Evolutionary conservation across 768 basidiomycete genomes (phyloP).

Genomic region (Chalciporus chontae): DNA sequence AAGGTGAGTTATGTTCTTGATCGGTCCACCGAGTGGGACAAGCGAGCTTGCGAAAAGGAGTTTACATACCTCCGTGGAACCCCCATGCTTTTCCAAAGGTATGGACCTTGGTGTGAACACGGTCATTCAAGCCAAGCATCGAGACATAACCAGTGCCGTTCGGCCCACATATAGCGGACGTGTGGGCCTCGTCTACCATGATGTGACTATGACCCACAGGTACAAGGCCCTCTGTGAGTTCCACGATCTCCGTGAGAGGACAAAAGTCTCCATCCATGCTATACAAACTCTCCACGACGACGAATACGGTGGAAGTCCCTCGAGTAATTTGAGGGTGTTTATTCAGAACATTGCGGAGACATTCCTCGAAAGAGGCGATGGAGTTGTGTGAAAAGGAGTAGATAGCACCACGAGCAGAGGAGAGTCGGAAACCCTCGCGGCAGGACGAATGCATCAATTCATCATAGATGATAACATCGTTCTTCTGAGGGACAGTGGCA

Average conservation of each 20-base stretch:
- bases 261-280: constrained; percentile 60
- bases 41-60: no score
- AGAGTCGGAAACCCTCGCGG: constrained; percentile 48
- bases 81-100: constrained; percentile 49
- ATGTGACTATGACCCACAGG: constrained; percentile 40
- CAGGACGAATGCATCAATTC: constrained; percentile 50
- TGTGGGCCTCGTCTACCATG: constrained; percentile 57
- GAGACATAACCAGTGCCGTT: constrained; percentile 43
- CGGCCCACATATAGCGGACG: constrained; percentile 50
- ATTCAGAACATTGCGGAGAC: constrained; percentile 25
- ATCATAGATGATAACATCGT: constrained; percentile 52
- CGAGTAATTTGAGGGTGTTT: constrained; percentile 16
- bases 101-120: constrained; percentile 45
- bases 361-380: constrained; percentile 28
- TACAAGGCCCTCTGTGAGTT: constrained; percentile 34
- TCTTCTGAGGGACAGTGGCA: constrained; percentile 38
- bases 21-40: not conserved
- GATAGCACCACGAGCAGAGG: constrained; percentile 17
- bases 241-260: constrained; percentile 42
- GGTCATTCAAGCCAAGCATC: constrained; percentile 40
- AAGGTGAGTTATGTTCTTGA: no score
- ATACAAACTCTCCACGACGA: constrained; percentile 54
- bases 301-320: constrained; percentile 37
- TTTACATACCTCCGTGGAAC: constrained; percentile 16
- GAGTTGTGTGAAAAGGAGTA: constrained; percentile 47